Evolutionary conservation across 805 yeast species (phyloP), one percentile per base, ranked within the genome.

Genomic region (Wickerhamomyces chambardii): DNA sequence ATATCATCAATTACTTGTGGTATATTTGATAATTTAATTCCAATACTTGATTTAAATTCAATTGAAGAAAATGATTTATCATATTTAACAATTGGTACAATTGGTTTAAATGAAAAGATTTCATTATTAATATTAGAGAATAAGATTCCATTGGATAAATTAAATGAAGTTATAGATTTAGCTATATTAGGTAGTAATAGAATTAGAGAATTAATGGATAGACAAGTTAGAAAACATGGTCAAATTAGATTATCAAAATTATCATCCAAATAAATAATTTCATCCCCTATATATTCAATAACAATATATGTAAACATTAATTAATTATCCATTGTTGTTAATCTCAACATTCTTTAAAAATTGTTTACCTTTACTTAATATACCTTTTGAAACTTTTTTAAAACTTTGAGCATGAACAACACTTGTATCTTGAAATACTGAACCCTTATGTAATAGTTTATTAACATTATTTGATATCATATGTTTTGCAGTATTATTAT

Each of bases 181-280:
- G 95, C 92, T 3, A 75, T 89, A 32, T 83, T 89, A 15, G 98
- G 97, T 9, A 76, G 90, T 36, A 90, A 84, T 50, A 68, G 84
- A 47, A 63, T 90, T 11, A 75, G 87, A 53, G 85, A 84, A 29
- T 59, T 84, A 36, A 86, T 90, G 95, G 96, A 90, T 49, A 67
- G 69, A 32, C 85, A 82, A 51, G 82, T 92, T 5, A 74, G 95
- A 48, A 68, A 65, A 40, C 85, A 81, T 44, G 95, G 95, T 5
- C 68, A 71, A 41, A 66, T 68, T 38, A 63, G 82, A 42, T 56
- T 73, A 32, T 59, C 70, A 12, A 72, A 72, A 44, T 47, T 65
- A 16, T 46, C 46, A n/a, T n/a, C n/a, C n/a, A n/a, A n/a, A n/a
- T n/a, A n/a, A n/a, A n/a, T n/a, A n/a, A n/a, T n/a, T n/a, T n/a